Base-by-base conservation (phyloP, 768 basidiomycete species). In the Russula brevipes region DNA sequence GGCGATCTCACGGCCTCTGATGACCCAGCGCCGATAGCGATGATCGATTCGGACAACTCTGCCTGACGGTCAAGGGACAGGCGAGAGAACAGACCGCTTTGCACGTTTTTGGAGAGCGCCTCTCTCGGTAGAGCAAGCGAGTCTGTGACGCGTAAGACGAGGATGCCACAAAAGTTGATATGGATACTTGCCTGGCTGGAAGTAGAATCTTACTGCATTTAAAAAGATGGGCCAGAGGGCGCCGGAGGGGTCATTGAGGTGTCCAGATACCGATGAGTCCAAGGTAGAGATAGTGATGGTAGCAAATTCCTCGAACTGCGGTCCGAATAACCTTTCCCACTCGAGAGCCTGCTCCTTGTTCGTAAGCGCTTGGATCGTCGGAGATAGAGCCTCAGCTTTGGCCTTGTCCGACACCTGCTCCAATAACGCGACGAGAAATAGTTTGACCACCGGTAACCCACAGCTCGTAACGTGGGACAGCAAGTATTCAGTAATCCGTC, bases 381-480 rank as follows among this genome's bases (percentile, higher is more conserved):
- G 85, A 16, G 83, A 71, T 6, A 94, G 73, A 57, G 85, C 80
- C 46, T 81, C 78, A 7, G 83, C 74, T 65, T 83, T 81, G 53
- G 71, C 72, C 68, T 64, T 72, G 69, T 85, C 83, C 4, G 81
- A 76, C 44, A 89, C 76, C 9, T 76, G 74, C 33, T 76, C 70
- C 10, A 84, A 59, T 39, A 77, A 74, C 5, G 66, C 74, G 17
- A 98, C 77, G 0, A 98, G 73, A 11, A 75, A 70, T 11, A 82
- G 70, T 63, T 85, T 83, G 17, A 82, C 79, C 1, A 69, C 61
- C 2, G 81, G 73, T 3, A 82, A 70, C 2, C 78, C 73, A 66
- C 88, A 81, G 4, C 83, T 81, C 52, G 81, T 79, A 66, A 88
- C 78, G 71, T 98, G 95, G 1, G 94, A 94, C 6, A 91, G 75